Base-by-base conservation (phyloP, 2,329 filamentous ascomycete species). In the Diaporthe caulivora region DNA sequence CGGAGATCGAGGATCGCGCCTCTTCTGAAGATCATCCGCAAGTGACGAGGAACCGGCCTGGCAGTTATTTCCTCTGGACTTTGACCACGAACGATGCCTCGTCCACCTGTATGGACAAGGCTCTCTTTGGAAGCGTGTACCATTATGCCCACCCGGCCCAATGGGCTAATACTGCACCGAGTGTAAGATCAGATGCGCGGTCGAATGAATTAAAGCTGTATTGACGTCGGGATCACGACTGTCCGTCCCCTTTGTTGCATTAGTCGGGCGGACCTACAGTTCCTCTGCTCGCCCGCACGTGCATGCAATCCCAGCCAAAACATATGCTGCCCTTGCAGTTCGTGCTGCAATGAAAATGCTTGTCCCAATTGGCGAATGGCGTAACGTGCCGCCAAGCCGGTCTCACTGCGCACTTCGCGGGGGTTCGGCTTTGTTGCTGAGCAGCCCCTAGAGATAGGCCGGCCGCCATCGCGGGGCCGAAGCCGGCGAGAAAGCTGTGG, bases 1-100 rank as follows among this genome's bases (percentile, higher is more conserved):
- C 88, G 84, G 78, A 83, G 80, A 77, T 84, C 84, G 24, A 82
- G 85, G 72, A 88, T 89, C 74, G 86, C 87, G 47, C 87, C 87
- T 37, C 78, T 89, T 70, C 80, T 89, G 34, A 89, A 89, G 79
- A 83, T 83, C 29, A 76, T 89, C 70, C 84, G 83, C 71, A 88
- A 88, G 47, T 75, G 31, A 72, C 21, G 34, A 49, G 29, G n/a
- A 37, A 34, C 18, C 9, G 9, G 17, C 68, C 31, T 10, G 37
- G 55, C 34, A 40, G 5, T 34, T 34, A 9, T 21, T 26, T 58
- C 51, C 68, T 68, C n/a, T 21, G 26, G 2, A 31, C 10, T 17
- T 21, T 31, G 49, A 31, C 26, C 29, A 55, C 31, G 51, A 3
- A 21, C 21, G 2, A 9, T 34, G 34, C 10, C 9, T 13, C 17